Evolutionary conservation across 805 yeast genomes (phyloP), one percentile per base, ranked within the genome.

Genomic region (Saturnispora diversa): DNA sequence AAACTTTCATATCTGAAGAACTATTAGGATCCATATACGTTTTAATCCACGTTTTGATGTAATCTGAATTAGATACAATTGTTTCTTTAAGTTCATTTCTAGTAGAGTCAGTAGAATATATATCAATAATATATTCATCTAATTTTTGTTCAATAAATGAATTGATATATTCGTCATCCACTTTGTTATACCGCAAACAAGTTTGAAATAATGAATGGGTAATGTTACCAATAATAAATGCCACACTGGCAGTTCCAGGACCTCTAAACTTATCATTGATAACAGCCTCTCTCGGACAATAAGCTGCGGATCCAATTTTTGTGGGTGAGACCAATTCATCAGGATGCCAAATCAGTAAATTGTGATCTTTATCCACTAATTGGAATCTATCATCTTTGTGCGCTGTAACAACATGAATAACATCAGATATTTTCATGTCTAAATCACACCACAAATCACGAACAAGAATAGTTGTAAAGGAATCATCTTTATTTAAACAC

Each of bases 311-410:
- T 1, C 96, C 80, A 1, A 87, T 73, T 4, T 80, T 64, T 0
- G 97, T 92, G 2, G 95, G 87, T 0, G 96, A 75, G 0, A 90
- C 62, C 10, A 92, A 60, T 4, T 75, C 61, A 55, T 92, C 97
- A 0, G 98, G 98, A 48, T 83, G 74, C 71, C 92, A 72, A 16
- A 90, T 70, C 22, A 88, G 59, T n/a, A 87, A 55, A 49, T 81
- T 77, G 25, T 68, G 60, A 43, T 71, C 70, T 34, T 68, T 65
- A 48, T 80, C 84, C 7, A 80, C 69, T 3, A 77, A 46, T 15
- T 57, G 59, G 1, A 70, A 68, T 30, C 56, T 59, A 3, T 32
- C 44, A 13, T 38, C 31, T 10, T 37, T 20, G 3, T 44, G 31
- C 4, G 58, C 68, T 5, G 79, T 70, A 9, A 83, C 65, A 5